Base-by-base conservation (phyloP, 208 protist genomes). In the Acanthamoeba royreba region DNA sequence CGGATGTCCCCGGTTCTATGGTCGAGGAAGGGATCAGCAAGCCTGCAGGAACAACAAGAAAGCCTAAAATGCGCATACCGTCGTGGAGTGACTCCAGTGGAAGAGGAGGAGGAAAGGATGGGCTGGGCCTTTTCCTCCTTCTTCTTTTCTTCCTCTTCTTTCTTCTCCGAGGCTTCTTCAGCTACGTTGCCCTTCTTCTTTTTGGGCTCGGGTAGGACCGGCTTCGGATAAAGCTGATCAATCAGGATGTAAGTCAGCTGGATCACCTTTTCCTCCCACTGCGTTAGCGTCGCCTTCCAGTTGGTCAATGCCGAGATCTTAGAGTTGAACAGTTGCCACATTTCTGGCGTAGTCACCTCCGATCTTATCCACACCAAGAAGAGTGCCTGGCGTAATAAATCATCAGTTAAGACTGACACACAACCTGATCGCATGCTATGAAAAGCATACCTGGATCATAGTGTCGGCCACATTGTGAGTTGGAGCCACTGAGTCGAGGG, bases 301-400 rank as follows among this genome's bases (percentile, higher is more conserved):
- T 89, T 55, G 49, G 42, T 35, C 31, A 89, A 49, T 9, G 81
- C 46, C 22, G 81, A 25, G 19, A 89, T 43, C 38, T 89, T 89
- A 35, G 33, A 35, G 46, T 31, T 55, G 53, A 89, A 89, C 22
- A 63, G 47, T 38, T 89, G 49, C 81, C 81, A 89, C 81, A 89
- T 89, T 7, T 43, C 33, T 42, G 53, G 47, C 7, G 81, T 89
- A 17, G 81, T 89, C 49, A 89, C 53, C 19, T 89, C 81, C 17
- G 81, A 89, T 28, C 81, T 4, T n/a, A 89, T 89, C 81, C 81
- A 89, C 81, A 89, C 81, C 33, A 89, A 42, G 53, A 89, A 89
- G 22, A 89, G 47, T 7, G 81, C 38, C 81, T 89, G 74, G 0
- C 8, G 55, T 4, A 35, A 25, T 19, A 19, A 3, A 19, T 8